Conservation (phyloP, 1,284 basidiomycete species). For the Heterobasidion irregulare region DNA sequence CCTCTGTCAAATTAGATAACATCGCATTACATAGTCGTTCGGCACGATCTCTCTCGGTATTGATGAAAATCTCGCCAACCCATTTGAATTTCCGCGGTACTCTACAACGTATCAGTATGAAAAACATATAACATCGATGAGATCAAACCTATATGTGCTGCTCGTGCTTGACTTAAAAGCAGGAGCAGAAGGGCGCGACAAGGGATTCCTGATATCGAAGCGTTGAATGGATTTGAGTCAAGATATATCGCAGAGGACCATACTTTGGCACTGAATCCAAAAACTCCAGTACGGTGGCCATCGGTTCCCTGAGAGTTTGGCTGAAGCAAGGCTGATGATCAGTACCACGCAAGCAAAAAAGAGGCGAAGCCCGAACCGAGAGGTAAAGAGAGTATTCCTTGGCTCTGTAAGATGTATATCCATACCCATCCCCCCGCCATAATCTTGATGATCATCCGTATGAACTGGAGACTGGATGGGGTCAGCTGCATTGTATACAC, state of each 20-base stretch:
- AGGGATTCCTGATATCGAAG: not conserved
- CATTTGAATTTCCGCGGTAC: conserved; percentile 27
- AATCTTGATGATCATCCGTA: not conserved
- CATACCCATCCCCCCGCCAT: not conserved
- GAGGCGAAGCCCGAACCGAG: not conserved
- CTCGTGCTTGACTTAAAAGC: not conserved
- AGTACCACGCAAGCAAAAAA: not conserved
- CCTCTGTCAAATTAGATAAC: conserved; percentile 36
- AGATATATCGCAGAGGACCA: no score
- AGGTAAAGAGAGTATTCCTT: not conserved
- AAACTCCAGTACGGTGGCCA: not conserved
- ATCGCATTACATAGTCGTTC: conserved; percentile 39
- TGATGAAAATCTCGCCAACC: conserved; percentile 24
- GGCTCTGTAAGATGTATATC: not conserved
- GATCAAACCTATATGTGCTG: not conserved
- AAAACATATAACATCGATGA: not conserved
- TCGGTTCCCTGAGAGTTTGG: not conserved
- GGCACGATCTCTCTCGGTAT: conserved; percentile 20
- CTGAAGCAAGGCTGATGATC: not conserved
- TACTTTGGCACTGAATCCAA: not conserved
- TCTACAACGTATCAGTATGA: not conserved
- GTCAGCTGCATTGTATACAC: not conserved
- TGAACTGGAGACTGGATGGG: not conserved
- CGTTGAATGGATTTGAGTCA: no score
- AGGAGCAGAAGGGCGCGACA: not conserved